Percentiles rank a stretch among this genome's conserved stretches.
phyloP scores from a whole-genome alignment of 768 basidiomycete genomes.

The Erythrobasidium yunnanense region DNA sequence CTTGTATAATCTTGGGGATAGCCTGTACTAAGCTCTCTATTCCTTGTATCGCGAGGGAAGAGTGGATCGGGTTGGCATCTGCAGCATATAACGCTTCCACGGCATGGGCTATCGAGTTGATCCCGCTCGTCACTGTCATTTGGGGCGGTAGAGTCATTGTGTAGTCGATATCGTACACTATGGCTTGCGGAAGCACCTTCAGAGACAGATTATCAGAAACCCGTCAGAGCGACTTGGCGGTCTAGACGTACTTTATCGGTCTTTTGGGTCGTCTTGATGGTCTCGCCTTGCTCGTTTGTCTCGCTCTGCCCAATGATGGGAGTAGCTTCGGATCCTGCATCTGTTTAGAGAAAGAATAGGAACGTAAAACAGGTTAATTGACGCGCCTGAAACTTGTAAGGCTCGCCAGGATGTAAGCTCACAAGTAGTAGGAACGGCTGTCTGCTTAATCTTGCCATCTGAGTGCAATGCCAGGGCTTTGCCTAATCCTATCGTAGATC shows the following conservation, averaged over 20 bases:
- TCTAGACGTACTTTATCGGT: no score
- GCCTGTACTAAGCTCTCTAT: slow-evolving; percentile 40
- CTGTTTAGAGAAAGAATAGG: not conserved
- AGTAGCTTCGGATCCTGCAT: slow-evolving; percentile 46
- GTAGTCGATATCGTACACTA: slow-evolving; percentile 45
- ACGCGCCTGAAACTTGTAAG: not conserved
- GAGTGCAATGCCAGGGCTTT: slow-evolving; percentile 45
- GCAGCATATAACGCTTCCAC: slow-evolving; percentile 45
- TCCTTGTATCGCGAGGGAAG: slow-evolving; percentile 44
- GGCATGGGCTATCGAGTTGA: slow-evolving; percentile 46
- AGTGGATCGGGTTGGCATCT: slow-evolving; percentile 44
- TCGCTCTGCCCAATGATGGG: slow-evolving; percentile 44
- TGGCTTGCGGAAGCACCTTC: slow-evolving; percentile 45
- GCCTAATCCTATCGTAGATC: slow-evolving; percentile 44
- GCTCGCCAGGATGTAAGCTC: not conserved
- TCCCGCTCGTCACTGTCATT: slow-evolving; percentile 43
- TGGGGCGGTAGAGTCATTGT: slow-evolving; percentile 42
- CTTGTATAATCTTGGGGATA: slow-evolving; percentile 40
- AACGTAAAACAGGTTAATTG: not conserved
- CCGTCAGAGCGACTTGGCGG: no score
- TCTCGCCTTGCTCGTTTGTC: no score
- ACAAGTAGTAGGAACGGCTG: slow-evolving; percentile 45
- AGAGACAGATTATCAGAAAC: no score
- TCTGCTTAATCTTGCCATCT: slow-evolving; percentile 37
- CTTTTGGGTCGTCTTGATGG: slow-evolving; percentile 44